These are phyloP conservation scores for Blastobotrys illinoisensis DNA, from an alignment of 1,139 yeast species.

Conservation along the genomic window DNA sequence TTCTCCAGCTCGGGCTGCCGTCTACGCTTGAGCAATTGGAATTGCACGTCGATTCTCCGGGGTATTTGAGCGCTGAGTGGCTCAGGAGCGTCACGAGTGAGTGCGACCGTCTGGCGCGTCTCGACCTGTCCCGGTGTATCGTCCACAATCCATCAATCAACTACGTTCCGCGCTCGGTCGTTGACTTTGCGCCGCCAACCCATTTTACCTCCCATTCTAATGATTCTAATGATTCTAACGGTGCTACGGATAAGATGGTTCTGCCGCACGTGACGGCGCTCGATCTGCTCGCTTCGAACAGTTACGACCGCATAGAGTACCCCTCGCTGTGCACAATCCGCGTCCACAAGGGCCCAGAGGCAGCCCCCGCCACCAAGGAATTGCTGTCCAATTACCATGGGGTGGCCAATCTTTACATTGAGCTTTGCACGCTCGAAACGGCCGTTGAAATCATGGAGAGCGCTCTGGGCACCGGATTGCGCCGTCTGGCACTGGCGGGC, in stretches of 20 bases:
- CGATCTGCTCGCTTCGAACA: slow-evolving; percentile 1
- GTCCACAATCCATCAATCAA: slow-evolving; percentile 4
- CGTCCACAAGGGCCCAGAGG: neutral
- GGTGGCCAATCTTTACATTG: neutral
- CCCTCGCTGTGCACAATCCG: neutral
- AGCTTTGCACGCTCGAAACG: neutral
- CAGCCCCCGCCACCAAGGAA: neutral
- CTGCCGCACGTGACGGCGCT: slow-evolving; percentile 5
- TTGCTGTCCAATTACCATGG: neutral
- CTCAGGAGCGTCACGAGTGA: slow-evolving; percentile 2
- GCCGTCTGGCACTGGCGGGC: neutral
- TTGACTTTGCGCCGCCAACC: slow-evolving; percentile 6
- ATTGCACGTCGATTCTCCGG: neutral
- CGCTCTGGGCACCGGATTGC: neutral
- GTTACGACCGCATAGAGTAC: neutral
- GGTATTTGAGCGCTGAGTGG: slow-evolving; percentile 4
- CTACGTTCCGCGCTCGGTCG: slow-evolving; percentile 5
- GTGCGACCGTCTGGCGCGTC: neutral
- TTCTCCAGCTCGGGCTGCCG: slow-evolving; percentile 5
- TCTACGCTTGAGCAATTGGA: slow-evolving; percentile 1
- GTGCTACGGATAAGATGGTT: neutral
- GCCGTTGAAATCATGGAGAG: neutral
- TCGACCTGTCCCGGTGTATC: slow-evolving; percentile 5
- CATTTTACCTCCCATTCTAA: neutral
- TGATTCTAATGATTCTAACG: neutral